phyloP scores from a whole-genome alignment of 2,329 filamentous ascomycete species.

The Sordariomycetes sp. region DNA sequence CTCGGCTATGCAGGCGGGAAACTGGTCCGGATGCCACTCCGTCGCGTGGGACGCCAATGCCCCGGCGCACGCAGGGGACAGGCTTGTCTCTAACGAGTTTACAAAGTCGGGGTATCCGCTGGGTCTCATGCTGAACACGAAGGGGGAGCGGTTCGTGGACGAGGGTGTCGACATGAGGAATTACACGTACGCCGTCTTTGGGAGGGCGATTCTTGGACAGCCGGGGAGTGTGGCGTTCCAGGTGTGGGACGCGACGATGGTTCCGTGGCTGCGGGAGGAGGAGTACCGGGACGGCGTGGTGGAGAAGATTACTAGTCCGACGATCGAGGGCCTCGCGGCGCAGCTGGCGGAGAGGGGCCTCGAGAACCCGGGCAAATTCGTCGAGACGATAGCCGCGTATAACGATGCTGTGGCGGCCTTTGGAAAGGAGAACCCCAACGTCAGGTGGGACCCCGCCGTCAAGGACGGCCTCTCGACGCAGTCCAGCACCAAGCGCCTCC shows the following conservation, averaged over 20 bases:
- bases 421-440: constrained; percentile 25
- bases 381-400: constrained; percentile 38
- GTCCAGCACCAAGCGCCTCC: constrained; percentile 25
- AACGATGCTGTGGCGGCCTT: constrained; percentile 40
- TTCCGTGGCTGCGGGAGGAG: constrained; percentile 40
- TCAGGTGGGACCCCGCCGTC: constrained; percentile 43
- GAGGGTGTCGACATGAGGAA: constrained; percentile 53
- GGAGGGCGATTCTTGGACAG: constrained; percentile 45
- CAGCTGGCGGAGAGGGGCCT: constrained; percentile 33
- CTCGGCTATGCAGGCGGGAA: constrained; percentile 35
- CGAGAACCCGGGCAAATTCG: constrained; percentile 26
- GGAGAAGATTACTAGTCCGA: constrained; percentile 32
- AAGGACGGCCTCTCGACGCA: constrained; percentile 51
- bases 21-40: constrained; percentile 53
- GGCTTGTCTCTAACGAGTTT: constrained; percentile 48
- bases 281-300: constrained; percentile 49
- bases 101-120: constrained; percentile 59
- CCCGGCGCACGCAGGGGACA: constrained; percentile 37
- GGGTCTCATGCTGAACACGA: constrained; percentile 48
- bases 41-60: constrained; percentile 54
- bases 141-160: constrained; percentile 50
- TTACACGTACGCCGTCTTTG: constrained; percentile 55
- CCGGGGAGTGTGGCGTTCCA: constrained; percentile 47
- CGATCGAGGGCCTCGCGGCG: constrained; percentile 40
- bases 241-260: constrained; percentile 43